phyloP scores from a whole-genome alignment of 306 rosid genomes.

The Cyclanthera cordifolia region DNA sequence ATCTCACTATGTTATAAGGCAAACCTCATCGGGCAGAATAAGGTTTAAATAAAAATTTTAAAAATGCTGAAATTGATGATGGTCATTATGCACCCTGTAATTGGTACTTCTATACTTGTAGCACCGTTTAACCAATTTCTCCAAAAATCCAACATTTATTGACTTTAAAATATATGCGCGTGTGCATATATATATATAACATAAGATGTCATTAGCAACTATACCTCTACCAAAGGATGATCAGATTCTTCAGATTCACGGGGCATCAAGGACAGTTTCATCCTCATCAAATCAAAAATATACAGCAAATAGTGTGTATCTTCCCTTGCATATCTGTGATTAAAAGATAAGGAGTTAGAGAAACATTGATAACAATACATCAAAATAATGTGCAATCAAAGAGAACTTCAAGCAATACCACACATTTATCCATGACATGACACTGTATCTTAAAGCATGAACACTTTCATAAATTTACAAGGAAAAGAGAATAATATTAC shows the following conservation, averaged over 20 bases:
- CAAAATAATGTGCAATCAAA: background rate
- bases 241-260: conserved; percentile 44
- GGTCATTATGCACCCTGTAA: background rate
- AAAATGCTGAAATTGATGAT: background rate
- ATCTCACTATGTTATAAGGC: background rate
- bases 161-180: too few relatives aligned
- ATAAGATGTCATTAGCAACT: conserved; percentile 11
- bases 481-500: background rate
- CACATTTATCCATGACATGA: too few relatives aligned
- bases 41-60: background rate
- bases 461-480: background rate
- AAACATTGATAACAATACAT: background rate
- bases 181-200: background rate
- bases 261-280: conserved; percentile 34
- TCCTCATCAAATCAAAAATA: conserved; percentile 76
- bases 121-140: too few relatives aligned
- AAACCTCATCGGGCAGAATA: conserved; percentile 3
- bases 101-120: background rate
- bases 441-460: too few relatives aligned
- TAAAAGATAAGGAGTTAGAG: conserved; percentile 11
- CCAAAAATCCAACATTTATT: background rate
- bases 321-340: conserved; percentile 90
- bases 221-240: conserved; percentile 65
- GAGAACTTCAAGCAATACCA: conserved; percentile 4
- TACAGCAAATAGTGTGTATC: conserved; percentile 83